phyloP scores from a whole-genome alignment of 805 yeast genomes.

The Kluyveromyces starmeri region DNA sequence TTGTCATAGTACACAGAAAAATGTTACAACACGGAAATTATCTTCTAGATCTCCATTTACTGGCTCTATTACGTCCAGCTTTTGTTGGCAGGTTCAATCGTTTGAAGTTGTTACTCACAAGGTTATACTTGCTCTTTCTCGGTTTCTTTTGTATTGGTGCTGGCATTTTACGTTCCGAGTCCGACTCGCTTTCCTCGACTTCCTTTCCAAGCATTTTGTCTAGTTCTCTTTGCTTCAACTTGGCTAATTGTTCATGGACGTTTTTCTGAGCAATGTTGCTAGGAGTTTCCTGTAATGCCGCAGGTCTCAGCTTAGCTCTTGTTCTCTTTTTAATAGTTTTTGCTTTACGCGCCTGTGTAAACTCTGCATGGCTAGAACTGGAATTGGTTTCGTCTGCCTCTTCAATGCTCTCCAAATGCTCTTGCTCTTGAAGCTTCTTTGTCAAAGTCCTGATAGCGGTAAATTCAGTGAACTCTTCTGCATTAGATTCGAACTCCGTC shows the following conservation, averaged over 20 bases:
- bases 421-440: not conserved
- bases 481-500: slow-evolving; percentile 13
- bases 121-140: slow-evolving; percentile 23
- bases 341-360: not conserved
- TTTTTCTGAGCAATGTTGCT: slow-evolving; percentile 8
- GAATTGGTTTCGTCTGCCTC: not conserved
- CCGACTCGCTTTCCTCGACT: slow-evolving; percentile 5
- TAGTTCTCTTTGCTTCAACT: slow-evolving; percentile 19
- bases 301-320: slow-evolving; percentile 7
- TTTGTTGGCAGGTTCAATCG: slow-evolving; percentile 44
- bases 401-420: not conserved
- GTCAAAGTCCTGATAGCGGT: slow-evolving; percentile 1
- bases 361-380: not conserved
- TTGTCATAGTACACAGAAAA: too few species aligned
- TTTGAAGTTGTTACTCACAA: slow-evolving; percentile 42
- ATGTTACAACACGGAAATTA: too few species aligned
- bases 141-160: slow-evolving; percentile 7
- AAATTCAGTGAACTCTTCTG: slow-evolving; percentile 12
- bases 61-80: slow-evolving; percentile 31
- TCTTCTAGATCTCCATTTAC: slow-evolving; percentile 32
- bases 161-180: slow-evolving; percentile 1
- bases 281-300: not conserved
- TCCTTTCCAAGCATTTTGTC: slow-evolving; percentile 11
- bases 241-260: slow-evolving; percentile 19
- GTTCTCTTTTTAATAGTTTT: slow-evolving; percentile 4